Conservation (phyloP, 768 basidiomycete genomes). For the Lenzites betulinus region DNA sequence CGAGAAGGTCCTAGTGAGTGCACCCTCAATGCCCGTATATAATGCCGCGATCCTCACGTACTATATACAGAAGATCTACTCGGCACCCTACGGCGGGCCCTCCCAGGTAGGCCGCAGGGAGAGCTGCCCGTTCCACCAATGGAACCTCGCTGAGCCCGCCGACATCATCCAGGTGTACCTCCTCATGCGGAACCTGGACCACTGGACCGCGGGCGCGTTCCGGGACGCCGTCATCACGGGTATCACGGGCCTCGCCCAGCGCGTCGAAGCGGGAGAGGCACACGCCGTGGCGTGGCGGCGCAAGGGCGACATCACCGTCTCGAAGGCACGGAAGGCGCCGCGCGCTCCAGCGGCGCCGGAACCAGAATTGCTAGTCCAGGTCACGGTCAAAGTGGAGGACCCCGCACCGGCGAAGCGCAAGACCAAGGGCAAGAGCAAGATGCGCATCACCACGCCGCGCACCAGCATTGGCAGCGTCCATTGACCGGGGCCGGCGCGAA, state of each 20-base stretch:
- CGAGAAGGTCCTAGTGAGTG: conserved; percentile 6
- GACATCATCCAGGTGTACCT: conserved; percentile 54
- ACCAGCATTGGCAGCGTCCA: not conserved
- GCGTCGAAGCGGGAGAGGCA: conserved; percentile 6
- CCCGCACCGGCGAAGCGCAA: conserved; percentile 12
- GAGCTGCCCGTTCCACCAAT: conserved; percentile 45
- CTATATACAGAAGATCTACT: conserved; percentile 44
- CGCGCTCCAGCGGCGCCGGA: not conserved
- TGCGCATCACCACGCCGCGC: not conserved
- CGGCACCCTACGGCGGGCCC: conserved; percentile 45
- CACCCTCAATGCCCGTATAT: not conserved
- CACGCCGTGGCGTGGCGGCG: conserved; percentile 48
- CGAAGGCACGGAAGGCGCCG: not conserved
- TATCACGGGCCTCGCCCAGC: conserved; percentile 33
- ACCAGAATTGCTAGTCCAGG: not conserved
- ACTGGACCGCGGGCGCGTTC: conserved; percentile 51
- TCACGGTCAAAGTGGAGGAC: not conserved
- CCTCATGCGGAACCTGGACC: conserved; percentile 53
- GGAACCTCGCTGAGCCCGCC: conserved; percentile 46
- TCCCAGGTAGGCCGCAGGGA: conserved; percentile 18
- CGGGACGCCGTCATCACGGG: conserved; percentile 42
- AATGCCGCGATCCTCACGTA: not conserved
- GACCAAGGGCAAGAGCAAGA: conserved; percentile 10
- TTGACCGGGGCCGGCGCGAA: not conserved
- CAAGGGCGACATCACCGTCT: conserved; percentile 28